Base-by-base conservation (phyloP, 1,139 yeast genomes). In the Eremothecium coryli region DNA sequence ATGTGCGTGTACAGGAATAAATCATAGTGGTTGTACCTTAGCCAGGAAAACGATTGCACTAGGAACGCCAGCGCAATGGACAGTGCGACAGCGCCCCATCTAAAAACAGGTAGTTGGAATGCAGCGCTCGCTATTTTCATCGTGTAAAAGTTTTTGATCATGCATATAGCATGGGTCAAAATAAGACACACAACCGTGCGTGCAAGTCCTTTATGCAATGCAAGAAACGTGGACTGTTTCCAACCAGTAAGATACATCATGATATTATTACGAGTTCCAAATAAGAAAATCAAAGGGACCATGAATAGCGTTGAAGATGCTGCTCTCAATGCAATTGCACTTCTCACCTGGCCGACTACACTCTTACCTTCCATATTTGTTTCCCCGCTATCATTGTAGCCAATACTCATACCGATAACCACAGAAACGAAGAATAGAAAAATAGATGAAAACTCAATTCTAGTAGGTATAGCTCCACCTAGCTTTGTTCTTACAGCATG, bases 191-290 rank as follows among this genome's bases (percentile, higher is more conserved):
- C 39, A 16, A 36, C 32, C 4, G 68, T 50, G 36, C 85, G 66
- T 2, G 76, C 71, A 5, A 72, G 45, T 75, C 80, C 74, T 45
- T 75, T 70, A 56, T 79, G 88, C 50, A 73, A 65, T 15, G 68
- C 60, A 38, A 74, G 58, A 50, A 78, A 76, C 33, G 80, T 67
- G 6, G 73, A 62, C 41, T 67, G 67, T 13, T 70, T 61, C 82
- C 84, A 78, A 28, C 82, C 79, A 5, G 82, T 72, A 25, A 74
- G 32, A 66, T 70, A 71, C 48, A 73, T 69, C 46, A 79, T 54
- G 37, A 79, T 60, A 50, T 78, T 78, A 50, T 79, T 79, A 59
- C 82, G 64, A 18, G 78, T 76, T 9, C 74, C 71, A 52, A 75
- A 71, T 31, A 74, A 56, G 26, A 70, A 58, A 27, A 71, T 49